These are phyloP conservation scores for Lactuca saligna DNA, from an alignment of 129 eudicot genomes.

Conservation along the genomic window DNA sequence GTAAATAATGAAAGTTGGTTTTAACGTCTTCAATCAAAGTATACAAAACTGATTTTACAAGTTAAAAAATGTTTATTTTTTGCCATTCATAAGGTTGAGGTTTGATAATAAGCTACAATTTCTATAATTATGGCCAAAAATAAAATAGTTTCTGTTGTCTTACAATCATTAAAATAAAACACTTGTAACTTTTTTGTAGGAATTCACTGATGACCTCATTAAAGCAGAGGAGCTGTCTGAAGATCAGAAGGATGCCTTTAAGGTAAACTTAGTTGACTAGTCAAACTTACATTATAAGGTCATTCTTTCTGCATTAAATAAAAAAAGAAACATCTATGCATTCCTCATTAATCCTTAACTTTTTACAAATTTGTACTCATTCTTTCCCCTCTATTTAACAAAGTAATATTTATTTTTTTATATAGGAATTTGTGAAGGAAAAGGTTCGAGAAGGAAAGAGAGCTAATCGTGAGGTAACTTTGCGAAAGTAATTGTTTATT, in stretches of 20 bases:
- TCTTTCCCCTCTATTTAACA: background rate
- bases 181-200: slow-evolving; percentile 38
- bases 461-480: slow-evolving; percentile 82
- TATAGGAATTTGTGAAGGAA: slow-evolving; percentile 65
- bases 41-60: too few relatives aligned
- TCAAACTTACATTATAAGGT: too few relatives aligned
- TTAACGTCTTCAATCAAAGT: background rate
- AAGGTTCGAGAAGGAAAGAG: slow-evolving; percentile 80
- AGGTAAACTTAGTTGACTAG: slow-evolving; percentile 37
- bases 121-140: background rate
- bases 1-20: background rate
- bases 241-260: slow-evolving; percentile 80
- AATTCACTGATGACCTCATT: slow-evolving; percentile 66
- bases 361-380: too few relatives aligned
- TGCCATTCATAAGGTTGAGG: background rate
- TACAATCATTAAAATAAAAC: background rate
- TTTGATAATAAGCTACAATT: background rate
- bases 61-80: background rate
- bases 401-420: background rate
- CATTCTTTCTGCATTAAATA: background rate
- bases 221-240: slow-evolving; percentile 64
- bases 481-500: background rate
- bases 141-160: background rate
- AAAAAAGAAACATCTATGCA: too few relatives aligned
- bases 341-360: too few relatives aligned